A percentile compares a stretch with the other conserved stretches of the same genome.
Conservation (phyloP, 2,329 filamentous ascomycete species). For the Aureobasidium pullulans region DNA sequence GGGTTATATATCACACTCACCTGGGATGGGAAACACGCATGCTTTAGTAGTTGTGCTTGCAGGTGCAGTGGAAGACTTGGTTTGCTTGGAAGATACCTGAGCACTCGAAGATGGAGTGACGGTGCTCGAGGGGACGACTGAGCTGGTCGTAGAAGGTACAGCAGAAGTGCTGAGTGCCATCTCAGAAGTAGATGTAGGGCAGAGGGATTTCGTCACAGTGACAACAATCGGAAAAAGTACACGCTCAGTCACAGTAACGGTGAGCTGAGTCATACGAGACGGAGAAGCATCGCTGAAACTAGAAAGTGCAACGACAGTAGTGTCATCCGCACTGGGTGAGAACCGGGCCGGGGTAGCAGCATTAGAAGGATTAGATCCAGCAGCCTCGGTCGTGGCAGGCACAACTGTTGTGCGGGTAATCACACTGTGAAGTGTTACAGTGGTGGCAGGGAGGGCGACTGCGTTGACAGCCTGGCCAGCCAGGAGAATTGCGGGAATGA, state of each 20-base stretch:
- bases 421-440: constrained; percentile 3
- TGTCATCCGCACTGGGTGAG: neutral
- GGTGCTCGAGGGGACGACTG: neutral
- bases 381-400: neutral
- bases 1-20: neutral
- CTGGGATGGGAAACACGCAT: neutral
- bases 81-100: neutral
- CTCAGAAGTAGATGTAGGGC: neutral
- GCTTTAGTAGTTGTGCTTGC: neutral
- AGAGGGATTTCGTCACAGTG: neutral
- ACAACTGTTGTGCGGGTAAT: constrained; percentile 6
- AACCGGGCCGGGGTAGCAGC: neutral
- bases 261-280: neutral
- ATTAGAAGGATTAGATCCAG: neutral
- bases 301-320: neutral
- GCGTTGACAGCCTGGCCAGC: constrained; percentile 13
- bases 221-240: neutral
- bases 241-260: neutral
- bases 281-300: constrained; percentile 4
- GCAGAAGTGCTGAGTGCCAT: neutral
- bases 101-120: neutral
- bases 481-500: constrained; percentile 8
- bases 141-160: neutral
- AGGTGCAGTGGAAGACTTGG: neutral
- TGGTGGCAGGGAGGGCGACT: constrained; percentile 4